These are phyloP conservation scores for Verticillium nubilum DNA, from an alignment of 2,329 filamentous ascomycete genomes.

Conservation along the genomic window DNA sequence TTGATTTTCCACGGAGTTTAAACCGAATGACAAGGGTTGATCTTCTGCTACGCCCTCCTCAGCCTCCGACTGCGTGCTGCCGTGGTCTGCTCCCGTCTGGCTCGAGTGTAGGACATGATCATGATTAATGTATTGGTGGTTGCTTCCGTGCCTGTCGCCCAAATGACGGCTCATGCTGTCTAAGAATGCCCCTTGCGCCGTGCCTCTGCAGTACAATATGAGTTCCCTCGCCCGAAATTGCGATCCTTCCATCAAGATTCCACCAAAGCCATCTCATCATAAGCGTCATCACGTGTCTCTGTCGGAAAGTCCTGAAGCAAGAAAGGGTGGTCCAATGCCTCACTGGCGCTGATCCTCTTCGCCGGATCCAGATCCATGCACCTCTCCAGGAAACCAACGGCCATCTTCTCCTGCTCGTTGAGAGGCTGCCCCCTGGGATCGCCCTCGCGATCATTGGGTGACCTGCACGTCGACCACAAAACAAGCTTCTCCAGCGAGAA, in stretches of 20 bases:
- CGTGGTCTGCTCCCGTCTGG: neutral
- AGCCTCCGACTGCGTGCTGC: neutral
- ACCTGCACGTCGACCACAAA: slow-evolving; percentile 84
- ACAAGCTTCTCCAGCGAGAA: slow-evolving; percentile 92
- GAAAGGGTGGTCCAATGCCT: slow-evolving; percentile 71
- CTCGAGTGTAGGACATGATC: neutral
- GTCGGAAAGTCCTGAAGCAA: slow-evolving; percentile 30
- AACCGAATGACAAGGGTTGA: slow-evolving; percentile 14
- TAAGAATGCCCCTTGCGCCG: neutral
- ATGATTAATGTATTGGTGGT: neutral
- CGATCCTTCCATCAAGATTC: slow-evolving; percentile 2
- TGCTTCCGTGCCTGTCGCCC: neutral
- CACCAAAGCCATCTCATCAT: slow-evolving; percentile 51
- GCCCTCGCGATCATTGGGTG: slow-evolving; percentile 47
- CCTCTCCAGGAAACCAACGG: slow-evolving; percentile 64
- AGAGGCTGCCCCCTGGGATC: slow-evolving; percentile 44
- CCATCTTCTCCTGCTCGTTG: slow-evolving; percentile 63
- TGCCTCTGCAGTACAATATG: neutral
- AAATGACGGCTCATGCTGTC: neutral
- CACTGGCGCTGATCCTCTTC: slow-evolving; percentile 67
- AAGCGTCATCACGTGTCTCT: slow-evolving; percentile 26
- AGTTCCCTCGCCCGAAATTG: neutral
- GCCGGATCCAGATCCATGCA: slow-evolving; percentile 74
- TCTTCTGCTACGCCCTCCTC: slow-evolving; percentile 1
- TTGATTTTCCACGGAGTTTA: slow-evolving; percentile 11